Evolutionary conservation across 2,329 filamentous ascomycete species (phyloP), one percentile per base, ranked within the genome.

Genomic region (Emergomyces orientalis): DNA sequence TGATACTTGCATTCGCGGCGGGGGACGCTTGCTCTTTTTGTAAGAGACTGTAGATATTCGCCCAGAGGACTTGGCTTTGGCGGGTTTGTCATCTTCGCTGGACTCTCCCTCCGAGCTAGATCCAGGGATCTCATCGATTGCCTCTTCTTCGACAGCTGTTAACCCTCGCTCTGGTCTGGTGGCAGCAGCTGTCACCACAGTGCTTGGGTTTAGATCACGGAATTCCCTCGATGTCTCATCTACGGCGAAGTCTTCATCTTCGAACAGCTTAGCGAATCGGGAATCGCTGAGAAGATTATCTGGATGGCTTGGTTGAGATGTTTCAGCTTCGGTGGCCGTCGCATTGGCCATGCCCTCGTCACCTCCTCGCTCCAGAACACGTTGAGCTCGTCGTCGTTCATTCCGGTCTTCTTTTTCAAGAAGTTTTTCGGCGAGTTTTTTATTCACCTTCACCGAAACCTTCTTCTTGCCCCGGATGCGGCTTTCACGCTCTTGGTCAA

Each of bases 401-500:
- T 75, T 62, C 70, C 84, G 84, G 69, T 87, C 85, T 69, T 86
- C 83, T 59, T 80, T 78, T 63, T 84, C 82, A 52, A 84, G 73
- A 65, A 88, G 78, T 69, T 79, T 83, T 74, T 87, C 85, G n/a
- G 84, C 85, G 56, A 87, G 75, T 67, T 78, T 82, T 64, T 83
- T 79, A 73, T 99, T 99, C 78, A 99, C 91, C 82, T 97, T 97
- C 80, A 86, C 84, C 17, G 80, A 76, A 8, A 95, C 88, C 82
- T 96, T 97, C 81, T 96, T 97, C 77, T 87, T 91, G 67, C 93
- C 92, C 69, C 94, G 86, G 71, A 99, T 97, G 68, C 94, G 85
- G 74, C 88, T 95, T 71, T 94, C 90, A n/a, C 94, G 86, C 77
- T 97, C 92, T 78, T 97, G 96, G 72, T 96, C 91, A 66, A 99